Conservation (phyloP, 352 stramenopile species). For the Paralagenidium karlingii region DNA sequence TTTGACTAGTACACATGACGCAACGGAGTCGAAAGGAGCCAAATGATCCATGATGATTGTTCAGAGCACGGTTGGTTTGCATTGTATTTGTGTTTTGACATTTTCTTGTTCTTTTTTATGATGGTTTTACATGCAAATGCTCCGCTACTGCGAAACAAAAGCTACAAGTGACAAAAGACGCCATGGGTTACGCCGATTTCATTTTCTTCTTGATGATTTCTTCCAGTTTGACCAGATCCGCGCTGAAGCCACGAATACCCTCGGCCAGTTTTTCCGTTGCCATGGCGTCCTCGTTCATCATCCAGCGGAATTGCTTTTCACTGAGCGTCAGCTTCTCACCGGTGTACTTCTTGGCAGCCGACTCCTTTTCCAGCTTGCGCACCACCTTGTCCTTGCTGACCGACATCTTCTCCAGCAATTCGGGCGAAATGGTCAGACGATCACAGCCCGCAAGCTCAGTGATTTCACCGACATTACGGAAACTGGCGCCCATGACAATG, state of each 20-base stretch:
- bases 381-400: constrained; percentile 51
- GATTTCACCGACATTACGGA: constrained; percentile 96
- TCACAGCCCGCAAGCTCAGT: constrained; percentile 94
- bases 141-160: too few species aligned
- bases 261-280: constrained; percentile 96
- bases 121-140: too few species aligned
- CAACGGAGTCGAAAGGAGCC: too few species aligned
- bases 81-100: too few species aligned
- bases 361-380: constrained; percentile 80
- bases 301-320: constrained; percentile 96
- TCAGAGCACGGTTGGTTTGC: too few species aligned
- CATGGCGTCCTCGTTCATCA: constrained; percentile 97
- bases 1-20: constrained; percentile 27
- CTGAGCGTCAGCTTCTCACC: constrained; percentile 73
- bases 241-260: constrained; percentile 94
- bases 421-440: constrained; percentile 95
- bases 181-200: too few species aligned
- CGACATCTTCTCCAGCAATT: constrained; percentile 88
- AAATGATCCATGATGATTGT: too few species aligned
- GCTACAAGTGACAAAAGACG: too few species aligned
- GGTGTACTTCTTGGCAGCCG: constrained; percentile 47
- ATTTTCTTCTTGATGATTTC: constrained; percentile 94
- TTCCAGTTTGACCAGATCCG: constrained; percentile 98
- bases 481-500: constrained; percentile 93
- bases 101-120: too few species aligned